Evolutionary conservation across 2,329 filamentous ascomycete species (phyloP).

Genomic region (Esteya vermicola): DNA sequence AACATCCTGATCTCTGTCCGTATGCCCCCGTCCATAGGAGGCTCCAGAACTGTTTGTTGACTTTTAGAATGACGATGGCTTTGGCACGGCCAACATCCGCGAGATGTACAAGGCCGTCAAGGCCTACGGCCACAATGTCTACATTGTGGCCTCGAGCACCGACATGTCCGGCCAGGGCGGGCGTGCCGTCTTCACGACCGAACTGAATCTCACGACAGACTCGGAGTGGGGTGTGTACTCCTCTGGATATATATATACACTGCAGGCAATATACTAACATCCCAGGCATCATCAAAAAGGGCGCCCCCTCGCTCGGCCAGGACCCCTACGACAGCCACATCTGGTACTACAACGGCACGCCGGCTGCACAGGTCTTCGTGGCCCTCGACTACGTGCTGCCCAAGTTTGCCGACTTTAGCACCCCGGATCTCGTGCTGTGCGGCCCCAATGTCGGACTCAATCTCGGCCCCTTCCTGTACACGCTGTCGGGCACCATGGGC

Average conservation of each 20-base stretch:
- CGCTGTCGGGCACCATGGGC: conserved; percentile 33
- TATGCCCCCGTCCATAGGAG: too few relatives aligned
- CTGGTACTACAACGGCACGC: conserved; percentile 48
- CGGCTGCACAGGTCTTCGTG: conserved; percentile 39
- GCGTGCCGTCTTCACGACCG: conserved; percentile 26
- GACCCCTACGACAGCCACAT: conserved; percentile 38
- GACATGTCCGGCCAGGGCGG: conserved; percentile 31
- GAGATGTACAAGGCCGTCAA: conserved; percentile 28
- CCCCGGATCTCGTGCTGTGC: conserved; percentile 37
- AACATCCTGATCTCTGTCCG: conserved; percentile 7
- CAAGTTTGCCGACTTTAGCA: conserved; percentile 28
- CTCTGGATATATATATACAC: neutral
- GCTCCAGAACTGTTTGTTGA: neutral
- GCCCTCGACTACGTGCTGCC: conserved; percentile 42
- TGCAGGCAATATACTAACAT: neutral
- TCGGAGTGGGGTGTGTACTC: conserved; percentile 22
- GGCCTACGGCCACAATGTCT: conserved; percentile 45
- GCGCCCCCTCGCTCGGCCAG: conserved; percentile 31
- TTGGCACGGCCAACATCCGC: conserved; percentile 24
- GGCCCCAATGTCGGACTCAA: conserved; percentile 44
- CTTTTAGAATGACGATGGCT: conserved; percentile 22
- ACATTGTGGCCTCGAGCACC: conserved; percentile 25
- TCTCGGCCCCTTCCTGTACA: conserved; percentile 38
- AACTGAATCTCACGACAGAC: conserved; percentile 23
- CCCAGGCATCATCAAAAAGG: conserved; percentile 25